Conservation (phyloP, 106 monocot species). For the Cymbidium sinense region DNA sequence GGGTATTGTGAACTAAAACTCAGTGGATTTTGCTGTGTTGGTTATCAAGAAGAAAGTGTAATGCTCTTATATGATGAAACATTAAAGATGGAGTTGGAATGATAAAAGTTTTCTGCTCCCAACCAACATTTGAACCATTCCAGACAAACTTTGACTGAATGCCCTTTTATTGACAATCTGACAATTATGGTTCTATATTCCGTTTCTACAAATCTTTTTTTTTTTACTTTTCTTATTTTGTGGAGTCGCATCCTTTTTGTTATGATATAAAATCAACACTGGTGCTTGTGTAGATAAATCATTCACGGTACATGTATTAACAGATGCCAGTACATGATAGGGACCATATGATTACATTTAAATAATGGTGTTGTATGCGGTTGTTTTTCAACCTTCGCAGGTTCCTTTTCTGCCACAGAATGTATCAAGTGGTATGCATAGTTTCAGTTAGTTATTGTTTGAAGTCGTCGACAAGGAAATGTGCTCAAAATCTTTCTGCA, state of each 20-base stretch:
- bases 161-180: not conserved
- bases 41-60: no score
- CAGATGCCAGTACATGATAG: not conserved
- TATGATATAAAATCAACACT: not conserved
- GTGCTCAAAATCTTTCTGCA: no score
- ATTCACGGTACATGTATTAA: not conserved
- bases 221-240: not conserved
- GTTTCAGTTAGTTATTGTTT: not conserved
- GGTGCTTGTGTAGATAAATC: not conserved
- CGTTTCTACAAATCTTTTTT: not conserved
- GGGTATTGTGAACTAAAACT: not conserved
- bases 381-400: no score
- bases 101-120: not conserved
- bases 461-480: not conserved
- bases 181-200: not conserved
- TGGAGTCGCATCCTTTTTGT: not conserved
- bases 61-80: no score
- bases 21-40: not conserved
- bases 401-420: not conserved
- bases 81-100: not conserved
- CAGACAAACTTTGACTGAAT: no score
- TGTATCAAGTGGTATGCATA: not conserved
- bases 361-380: no score
- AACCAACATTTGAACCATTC: no score
- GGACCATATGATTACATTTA: not conserved